phyloP scores from a whole-genome alignment of 129 eudicot species.

The Glebionis coronaria region DNA sequence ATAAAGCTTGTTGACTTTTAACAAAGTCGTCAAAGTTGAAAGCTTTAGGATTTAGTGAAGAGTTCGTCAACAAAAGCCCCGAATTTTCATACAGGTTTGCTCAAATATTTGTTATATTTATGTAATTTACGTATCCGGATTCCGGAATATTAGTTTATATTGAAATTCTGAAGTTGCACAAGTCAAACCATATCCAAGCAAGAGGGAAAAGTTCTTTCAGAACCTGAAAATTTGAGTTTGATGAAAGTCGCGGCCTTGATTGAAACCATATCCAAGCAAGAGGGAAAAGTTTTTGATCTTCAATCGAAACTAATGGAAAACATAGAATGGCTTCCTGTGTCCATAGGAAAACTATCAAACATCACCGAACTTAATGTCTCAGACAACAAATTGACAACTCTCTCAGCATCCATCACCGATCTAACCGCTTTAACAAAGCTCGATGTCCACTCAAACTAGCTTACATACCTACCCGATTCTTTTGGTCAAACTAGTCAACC shows the following conservation, averaged over 20 bases:
- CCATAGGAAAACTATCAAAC: conserved; percentile 69
- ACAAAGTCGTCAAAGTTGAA: conserved; percentile 26
- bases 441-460: too few relatives aligned
- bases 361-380: conserved; percentile 57
- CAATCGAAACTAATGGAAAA: conserved; percentile 66
- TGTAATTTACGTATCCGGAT: too few relatives aligned
- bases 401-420: conserved; percentile 53
- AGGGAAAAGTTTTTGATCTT: conserved; percentile 54
- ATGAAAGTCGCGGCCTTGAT: conserved; percentile 76
- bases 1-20: conserved; percentile 32
- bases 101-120: too few relatives aligned
- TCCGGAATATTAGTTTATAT: too few relatives aligned
- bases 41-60: conserved; percentile 33
- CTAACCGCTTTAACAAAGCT: conserved; percentile 50
- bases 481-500: conserved; percentile 54
- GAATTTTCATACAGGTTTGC: too few relatives aligned
- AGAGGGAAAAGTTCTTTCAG: conserved; percentile 26
- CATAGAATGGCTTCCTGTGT: too few relatives aligned
- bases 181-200: too few relatives aligned
- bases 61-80: too few relatives aligned
- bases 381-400: conserved; percentile 55
- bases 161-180: too few relatives aligned
- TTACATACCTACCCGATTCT: conserved; percentile 65
- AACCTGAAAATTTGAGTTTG: conserved; percentile 54
- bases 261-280: conserved; percentile 55